phyloP scores from a whole-genome alignment of 2,329 filamentous ascomycete genomes.

The Trichoderma atroviride region DNA sequence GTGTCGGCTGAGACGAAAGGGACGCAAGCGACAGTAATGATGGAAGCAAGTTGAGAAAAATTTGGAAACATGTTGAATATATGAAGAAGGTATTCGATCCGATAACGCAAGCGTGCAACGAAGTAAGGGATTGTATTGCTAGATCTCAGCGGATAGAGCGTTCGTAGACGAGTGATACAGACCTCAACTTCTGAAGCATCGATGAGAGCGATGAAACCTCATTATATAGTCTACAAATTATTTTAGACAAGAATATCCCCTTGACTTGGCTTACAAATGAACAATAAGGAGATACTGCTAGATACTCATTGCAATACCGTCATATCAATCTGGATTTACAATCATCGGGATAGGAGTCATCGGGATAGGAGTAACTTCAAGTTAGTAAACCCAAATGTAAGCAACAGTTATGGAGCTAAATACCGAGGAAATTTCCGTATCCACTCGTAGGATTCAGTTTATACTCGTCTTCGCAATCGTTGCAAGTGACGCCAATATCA shows the following conservation, averaged over 20 bases:
- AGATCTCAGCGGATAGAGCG: neutral
- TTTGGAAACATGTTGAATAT: neutral
- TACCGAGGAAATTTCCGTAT: neutral
- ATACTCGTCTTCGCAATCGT: neutral
- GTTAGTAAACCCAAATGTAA: neutral
- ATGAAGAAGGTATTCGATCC: neutral
- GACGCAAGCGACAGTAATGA: neutral
- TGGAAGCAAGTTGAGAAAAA: neutral
- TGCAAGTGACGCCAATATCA: neutral
- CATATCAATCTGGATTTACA: neutral
- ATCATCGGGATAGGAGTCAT: neutral
- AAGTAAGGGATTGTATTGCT: neutral
- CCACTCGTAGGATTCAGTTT: neutral
- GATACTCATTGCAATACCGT: neutral
- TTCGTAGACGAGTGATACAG: neutral
- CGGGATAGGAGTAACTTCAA: neutral
- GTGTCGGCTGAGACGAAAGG: neutral
- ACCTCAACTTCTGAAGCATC: neutral
- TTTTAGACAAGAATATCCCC: neutral
- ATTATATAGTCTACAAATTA: neutral
- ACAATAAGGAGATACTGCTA: neutral
- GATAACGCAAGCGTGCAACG: neutral
- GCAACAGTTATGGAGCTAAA: neutral
- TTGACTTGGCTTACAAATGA: neutral
- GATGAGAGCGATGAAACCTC: neutral